Percentiles rank a stretch among this genome's conserved stretches.
These are phyloP conservation scores for Apiotrichum mycotoxinovorans DNA, from an alignment of 1,284 basidiomycete genomes.

Conservation along the genomic window DNA sequence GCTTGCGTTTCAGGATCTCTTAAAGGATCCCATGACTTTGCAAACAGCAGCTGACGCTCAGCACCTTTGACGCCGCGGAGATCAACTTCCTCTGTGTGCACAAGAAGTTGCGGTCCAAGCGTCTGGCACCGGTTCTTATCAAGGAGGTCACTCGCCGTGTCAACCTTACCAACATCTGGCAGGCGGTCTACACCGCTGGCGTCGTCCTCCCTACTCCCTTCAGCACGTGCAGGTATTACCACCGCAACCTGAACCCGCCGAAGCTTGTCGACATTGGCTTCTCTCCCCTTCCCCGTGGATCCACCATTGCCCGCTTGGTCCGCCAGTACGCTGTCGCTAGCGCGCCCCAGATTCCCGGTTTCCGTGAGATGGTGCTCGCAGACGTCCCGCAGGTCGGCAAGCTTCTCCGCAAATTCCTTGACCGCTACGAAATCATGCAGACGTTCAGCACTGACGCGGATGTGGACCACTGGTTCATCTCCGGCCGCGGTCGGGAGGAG, in stretches of 20 bases:
- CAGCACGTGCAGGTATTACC: conserved; percentile 82
- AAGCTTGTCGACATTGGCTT: conserved; percentile 93
- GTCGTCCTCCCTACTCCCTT: conserved; percentile 87
- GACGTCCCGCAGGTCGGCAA: conserved; percentile 72
- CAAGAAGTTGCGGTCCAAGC: conserved; percentile 95
- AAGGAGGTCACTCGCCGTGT: conserved; percentile 96
- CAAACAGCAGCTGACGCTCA: conserved; percentile 48
- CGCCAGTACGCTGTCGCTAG: conserved; percentile 64
- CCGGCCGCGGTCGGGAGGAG: conserved; percentile 68
- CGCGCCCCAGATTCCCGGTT: conserved; percentile 57
- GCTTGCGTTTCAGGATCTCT: no score
- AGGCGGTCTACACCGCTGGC: conserved; percentile 95
- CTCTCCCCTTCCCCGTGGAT: conserved; percentile 74
- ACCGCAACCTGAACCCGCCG: conserved; percentile 84
- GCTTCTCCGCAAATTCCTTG: conserved; percentile 77
- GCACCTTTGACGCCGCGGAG: conserved; percentile 71
- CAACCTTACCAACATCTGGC: conserved; percentile 85
- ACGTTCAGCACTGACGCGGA: conserved; percentile 70
- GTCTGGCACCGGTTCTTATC: conserved; percentile 92
- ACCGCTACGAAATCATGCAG: conserved; percentile 79
- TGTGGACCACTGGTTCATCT: conserved; percentile 79
- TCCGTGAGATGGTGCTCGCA: conserved; percentile 81
- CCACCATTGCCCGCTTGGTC: conserved; percentile 82
- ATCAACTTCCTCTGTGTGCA: conserved; percentile 98
- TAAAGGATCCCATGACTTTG: no score